phyloP scores from a whole-genome alignment of 225 moss, liverwort and hornwort species.

The Asterella californica region DNA sequence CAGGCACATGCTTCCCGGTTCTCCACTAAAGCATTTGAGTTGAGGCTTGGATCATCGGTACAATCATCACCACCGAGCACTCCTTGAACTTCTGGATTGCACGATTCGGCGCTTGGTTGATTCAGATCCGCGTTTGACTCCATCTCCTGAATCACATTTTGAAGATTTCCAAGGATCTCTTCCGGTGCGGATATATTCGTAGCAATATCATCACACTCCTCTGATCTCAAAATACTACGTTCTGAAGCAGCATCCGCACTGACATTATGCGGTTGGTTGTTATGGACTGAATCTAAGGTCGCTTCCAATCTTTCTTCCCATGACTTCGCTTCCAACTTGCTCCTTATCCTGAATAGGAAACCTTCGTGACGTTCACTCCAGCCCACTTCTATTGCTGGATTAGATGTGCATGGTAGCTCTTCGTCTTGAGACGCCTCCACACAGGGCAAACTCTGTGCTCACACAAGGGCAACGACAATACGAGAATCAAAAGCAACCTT shows the following conservation, averaged over 20 bases:
- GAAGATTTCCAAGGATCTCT: conserved; percentile 7
- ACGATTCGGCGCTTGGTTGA: conserved; percentile 4
- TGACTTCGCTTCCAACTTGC: neutral
- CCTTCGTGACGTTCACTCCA: neutral
- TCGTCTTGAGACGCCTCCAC: neutral
- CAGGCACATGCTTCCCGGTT: neutral
- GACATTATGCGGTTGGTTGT: conserved; percentile 7
- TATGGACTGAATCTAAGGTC: conserved; percentile 15
- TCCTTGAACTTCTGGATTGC: conserved; percentile 9
- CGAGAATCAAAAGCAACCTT: neutral
- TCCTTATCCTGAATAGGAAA: neutral
- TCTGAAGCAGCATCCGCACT: neutral
- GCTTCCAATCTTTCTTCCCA: conserved; percentile 25
- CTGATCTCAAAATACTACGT: neutral
- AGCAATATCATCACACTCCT: neutral
- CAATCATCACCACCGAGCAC: neutral
- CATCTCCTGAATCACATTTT: conserved; percentile 20
- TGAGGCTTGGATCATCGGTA: neutral
- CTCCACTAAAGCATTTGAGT: neutral
- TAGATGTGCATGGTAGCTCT: conserved; percentile 6
- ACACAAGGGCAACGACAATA: neutral
- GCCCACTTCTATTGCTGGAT: neutral
- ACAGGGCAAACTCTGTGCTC: neutral
- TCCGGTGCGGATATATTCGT: neutral
- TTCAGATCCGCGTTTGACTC: neutral